phyloP scores from a whole-genome alignment of 129 eudicot species.

The Dittrichia graveolens region DNA sequence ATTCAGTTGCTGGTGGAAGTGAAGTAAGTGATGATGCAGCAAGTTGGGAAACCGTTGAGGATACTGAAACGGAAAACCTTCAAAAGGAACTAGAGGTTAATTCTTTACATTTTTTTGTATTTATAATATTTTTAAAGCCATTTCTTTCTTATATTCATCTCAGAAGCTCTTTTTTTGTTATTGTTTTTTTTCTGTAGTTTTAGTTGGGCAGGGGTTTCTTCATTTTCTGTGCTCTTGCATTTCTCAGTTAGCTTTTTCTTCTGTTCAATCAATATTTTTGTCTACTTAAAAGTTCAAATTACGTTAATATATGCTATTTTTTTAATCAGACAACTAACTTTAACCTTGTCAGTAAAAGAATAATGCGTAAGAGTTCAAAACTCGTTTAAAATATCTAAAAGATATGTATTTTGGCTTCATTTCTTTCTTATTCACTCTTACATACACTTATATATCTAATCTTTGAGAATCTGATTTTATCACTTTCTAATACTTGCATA shows the following conservation, averaged over 20 bases:
- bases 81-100: constrained; percentile 63
- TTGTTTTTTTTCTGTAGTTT: neutral
- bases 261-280: neutral
- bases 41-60: constrained; percentile 98
- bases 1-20: constrained; percentile 80
- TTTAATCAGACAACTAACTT: neutral
- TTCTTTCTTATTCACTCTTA: neutral
- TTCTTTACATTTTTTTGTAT: constrained; percentile 21
- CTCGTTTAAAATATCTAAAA: neutral
- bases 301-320: neutral
- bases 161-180: neutral
- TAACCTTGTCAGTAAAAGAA: neutral
- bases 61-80: constrained; percentile 65
- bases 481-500: neutral
- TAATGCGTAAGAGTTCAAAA: constrained; percentile 13
- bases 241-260: neutral
- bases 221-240: neutral
- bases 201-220: neutral
- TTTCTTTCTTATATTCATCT: constrained; percentile 23
- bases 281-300: neutral
- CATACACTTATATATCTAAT: too few relatives aligned
- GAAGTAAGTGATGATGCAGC: constrained; percentile 92
- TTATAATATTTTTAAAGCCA: constrained; percentile 13
- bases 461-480: too few relatives aligned
- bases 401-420: constrained; percentile 8